Base-by-base conservation (phyloP, 2,329 filamentous ascomycete genomes). In the Fusarium setosum region DNA sequence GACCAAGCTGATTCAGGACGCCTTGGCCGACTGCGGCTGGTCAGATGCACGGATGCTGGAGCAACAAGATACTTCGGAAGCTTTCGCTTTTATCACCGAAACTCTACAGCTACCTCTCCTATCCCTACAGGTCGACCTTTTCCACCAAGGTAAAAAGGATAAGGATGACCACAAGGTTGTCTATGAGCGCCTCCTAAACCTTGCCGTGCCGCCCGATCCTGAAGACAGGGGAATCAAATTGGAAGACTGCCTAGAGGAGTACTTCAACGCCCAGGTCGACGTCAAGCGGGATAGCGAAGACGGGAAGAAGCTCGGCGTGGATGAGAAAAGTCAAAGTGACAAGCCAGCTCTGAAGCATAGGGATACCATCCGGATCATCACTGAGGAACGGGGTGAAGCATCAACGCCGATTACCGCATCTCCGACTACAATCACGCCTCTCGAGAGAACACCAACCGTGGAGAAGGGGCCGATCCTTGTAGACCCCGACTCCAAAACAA, bases 11-110 rank as follows among this genome's bases (percentile, higher is more conserved):
- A 85, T 99, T 13, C 94, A 97, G 77, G 88, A 95, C 37, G 85
- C 93, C 10, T 79, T 98, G 35, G 90, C 91, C 17, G 90, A 90
- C 52, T 97, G 94, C 75, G 96, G 95, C 5, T 98, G 96, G 96
- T 81, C 86, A 68, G 94, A 96, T 58, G 94, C 94, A 44, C 86
- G 86, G 20, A 79, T 86, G 57, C 75, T 92, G n/a, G 86, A 90
- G 69, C 96, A 98, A 74, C 96, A 99, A 78, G 96, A 99, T 77
- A 93, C 93, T 0, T 97, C 96, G 0, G 96, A 99, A 78, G 94
- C 94, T 1, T 98, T 98, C 75, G 92, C 90, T 0, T 97, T 97
- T 75, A 94, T 99, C 65, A 97, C 95, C 1, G 94, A 94, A 68
- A 93, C 91, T 20, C 84, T 99, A 18, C 90, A 97, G 70, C 79